Evolutionary conservation across 352 stramenopile species (phyloP).

Genomic region (Globisporangium lucens): DNA sequence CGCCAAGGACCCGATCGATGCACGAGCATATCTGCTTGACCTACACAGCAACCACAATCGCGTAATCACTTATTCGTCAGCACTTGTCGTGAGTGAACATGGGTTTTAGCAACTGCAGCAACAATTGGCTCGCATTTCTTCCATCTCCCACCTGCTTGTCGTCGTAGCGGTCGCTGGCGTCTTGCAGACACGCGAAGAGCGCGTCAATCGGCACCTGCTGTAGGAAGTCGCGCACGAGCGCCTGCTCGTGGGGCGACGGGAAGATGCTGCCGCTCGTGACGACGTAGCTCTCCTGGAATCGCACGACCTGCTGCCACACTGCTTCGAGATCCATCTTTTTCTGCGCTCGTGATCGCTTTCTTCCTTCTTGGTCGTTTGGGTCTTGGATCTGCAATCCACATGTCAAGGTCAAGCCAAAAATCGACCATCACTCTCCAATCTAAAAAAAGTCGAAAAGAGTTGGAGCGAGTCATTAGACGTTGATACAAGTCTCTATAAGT

Average conservation of each 20-base stretch:
- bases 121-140: neutral
- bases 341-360: neutral
- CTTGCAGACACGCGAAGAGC: constrained; percentile 76
- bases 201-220: constrained; percentile 54
- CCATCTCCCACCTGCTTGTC: constrained; percentile 43
- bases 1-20: constrained; percentile 71
- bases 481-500: no score
- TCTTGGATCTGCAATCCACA: no score
- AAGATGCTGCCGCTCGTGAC: constrained; percentile 47
- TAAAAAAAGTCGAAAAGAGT: neutral
- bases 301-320: constrained; percentile 53
- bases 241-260: constrained; percentile 37
- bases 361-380: neutral
- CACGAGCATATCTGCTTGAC: constrained; percentile 70
- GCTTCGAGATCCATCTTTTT: constrained; percentile 36
- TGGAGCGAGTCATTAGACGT: neutral
- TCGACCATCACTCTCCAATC: neutral
- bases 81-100: neutral
- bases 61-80: neutral
- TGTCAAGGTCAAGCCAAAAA: no score
- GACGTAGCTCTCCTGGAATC: constrained; percentile 63
- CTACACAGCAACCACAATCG: constrained; percentile 20
- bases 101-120: neutral
- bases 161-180: constrained; percentile 63
- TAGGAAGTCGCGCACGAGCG: constrained; percentile 62